phyloP scores from a whole-genome alignment of 1,284 basidiomycete species.

The Xanthoconium separans region DNA sequence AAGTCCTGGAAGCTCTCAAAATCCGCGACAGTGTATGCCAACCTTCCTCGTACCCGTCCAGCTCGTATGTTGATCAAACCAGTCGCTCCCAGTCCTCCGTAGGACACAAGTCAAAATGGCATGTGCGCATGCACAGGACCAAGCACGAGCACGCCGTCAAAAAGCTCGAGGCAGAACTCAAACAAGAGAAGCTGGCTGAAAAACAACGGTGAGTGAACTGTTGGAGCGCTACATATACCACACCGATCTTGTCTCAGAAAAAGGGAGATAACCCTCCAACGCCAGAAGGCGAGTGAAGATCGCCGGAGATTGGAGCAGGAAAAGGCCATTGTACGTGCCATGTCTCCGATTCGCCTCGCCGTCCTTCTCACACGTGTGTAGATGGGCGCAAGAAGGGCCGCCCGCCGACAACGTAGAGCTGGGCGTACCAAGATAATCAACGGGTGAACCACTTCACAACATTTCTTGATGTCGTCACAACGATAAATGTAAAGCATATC shows the following conservation, averaged over 20 bases:
- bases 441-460: conserved; percentile 39
- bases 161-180: conserved; percentile 68
- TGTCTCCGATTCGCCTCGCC: conserved; percentile 3
- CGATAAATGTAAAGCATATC: conserved; percentile 4
- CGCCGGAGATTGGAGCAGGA: conserved; percentile 67
- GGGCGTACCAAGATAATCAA: conserved; percentile 79
- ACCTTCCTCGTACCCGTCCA: conserved; percentile 1
- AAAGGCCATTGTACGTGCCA: conserved; percentile 56
- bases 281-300: conserved; percentile 71
- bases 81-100: conserved; percentile 69
- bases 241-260: conserved; percentile 42
- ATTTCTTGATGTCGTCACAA: neutral
- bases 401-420: conserved; percentile 64
- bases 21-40: conserved; percentile 58
- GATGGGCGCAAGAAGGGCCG: conserved; percentile 79
- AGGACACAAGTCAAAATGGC: conserved; percentile 69
- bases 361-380: conserved; percentile 29
- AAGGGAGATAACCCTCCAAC: conserved; percentile 63
- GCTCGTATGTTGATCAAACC: conserved; percentile 7
- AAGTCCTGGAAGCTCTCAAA: conserved; percentile 69
- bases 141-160: conserved; percentile 66
- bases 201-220: conserved; percentile 47
- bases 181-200: conserved; percentile 73
- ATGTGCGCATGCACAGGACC: conserved; percentile 65
- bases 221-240: conserved; percentile 1